Conservation (phyloP, 352 stramenopile genomes). For the Globisporangium solare region DNA sequence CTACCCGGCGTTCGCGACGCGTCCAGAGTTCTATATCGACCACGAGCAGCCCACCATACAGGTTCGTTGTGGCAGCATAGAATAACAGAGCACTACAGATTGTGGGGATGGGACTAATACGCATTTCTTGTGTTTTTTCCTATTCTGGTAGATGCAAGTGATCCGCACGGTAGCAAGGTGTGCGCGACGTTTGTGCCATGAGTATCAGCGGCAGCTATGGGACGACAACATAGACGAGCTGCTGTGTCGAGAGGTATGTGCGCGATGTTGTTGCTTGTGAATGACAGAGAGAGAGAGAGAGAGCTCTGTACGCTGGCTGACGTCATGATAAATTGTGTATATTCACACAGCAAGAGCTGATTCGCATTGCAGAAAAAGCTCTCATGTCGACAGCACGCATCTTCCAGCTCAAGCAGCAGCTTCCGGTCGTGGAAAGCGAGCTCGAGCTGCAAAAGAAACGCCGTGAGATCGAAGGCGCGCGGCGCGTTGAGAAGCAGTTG, state of each 20-base stretch:
- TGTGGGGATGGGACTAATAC: no score
- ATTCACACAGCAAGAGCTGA: slow-evolving; percentile 18
- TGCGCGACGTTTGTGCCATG: slow-evolving; percentile 55
- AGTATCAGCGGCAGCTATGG: slow-evolving; percentile 81
- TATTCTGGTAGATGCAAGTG: slow-evolving; percentile 57
- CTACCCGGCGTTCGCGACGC: slow-evolving; percentile 60
- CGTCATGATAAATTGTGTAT: neutral
- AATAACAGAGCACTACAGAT: neutral
- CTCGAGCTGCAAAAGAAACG: slow-evolving; percentile 61
- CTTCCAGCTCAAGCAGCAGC: slow-evolving; percentile 34
- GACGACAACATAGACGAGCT: slow-evolving; percentile 57
- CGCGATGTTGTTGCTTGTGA: neutral
- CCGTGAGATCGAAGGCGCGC: slow-evolving; percentile 54
- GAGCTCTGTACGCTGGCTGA: no score
- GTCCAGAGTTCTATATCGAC: slow-evolving; percentile 46
- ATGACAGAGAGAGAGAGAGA: neutral
- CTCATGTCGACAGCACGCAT: slow-evolving; percentile 45
- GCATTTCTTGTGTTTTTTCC: neutral
- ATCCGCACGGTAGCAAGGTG: slow-evolving; percentile 59
- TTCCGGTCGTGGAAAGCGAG: slow-evolving; percentile 28
- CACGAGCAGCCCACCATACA: slow-evolving; percentile 57
- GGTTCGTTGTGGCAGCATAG: slow-evolving; percentile 10
- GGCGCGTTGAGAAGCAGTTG: slow-evolving; percentile 56
- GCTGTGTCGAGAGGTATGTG: slow-evolving; percentile 24
- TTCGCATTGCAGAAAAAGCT: slow-evolving; percentile 39